Evolutionary conservation across 2,329 filamentous ascomycete species (phyloP).

Genomic region (Fusarium abutilonis): DNA sequence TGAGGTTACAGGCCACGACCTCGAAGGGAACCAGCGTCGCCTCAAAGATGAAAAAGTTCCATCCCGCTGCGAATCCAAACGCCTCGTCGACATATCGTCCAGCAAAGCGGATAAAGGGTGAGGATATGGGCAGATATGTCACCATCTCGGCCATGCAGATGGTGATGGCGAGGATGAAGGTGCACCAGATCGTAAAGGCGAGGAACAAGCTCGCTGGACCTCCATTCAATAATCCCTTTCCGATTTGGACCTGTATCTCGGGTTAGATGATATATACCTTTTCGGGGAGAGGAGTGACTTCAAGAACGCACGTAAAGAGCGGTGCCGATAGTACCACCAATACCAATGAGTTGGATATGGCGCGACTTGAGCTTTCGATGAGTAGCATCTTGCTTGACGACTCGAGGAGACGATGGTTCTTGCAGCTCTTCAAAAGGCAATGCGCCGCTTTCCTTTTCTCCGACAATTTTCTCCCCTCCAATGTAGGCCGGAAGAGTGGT

Average conservation of each 20-base stretch:
- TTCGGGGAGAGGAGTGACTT: too few relatives aligned
- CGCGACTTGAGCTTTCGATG: conserved; percentile 64
- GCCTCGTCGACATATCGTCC: conserved; percentile 79
- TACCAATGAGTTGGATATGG: conserved; percentile 69
- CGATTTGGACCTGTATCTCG: conserved; percentile 60
- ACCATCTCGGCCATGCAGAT: conserved; percentile 79
- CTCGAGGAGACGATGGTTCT: background rate
- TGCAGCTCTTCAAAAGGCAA: background rate
- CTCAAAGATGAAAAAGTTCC: conserved; percentile 79
- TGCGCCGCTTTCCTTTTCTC: conserved; percentile 9
- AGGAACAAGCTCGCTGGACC: conserved; percentile 68
- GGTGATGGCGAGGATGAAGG: conserved; percentile 68
- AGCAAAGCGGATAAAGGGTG: conserved; percentile 81
- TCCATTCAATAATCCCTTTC: conserved; percentile 65
- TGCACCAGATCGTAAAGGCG: conserved; percentile 70
- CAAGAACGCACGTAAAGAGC: conserved; percentile 61
- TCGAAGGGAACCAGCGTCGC: conserved; percentile 75
- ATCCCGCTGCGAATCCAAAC: conserved; percentile 76
- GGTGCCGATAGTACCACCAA: conserved; percentile 72
- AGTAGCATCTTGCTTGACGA: conserved; percentile 46
- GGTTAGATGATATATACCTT: too few relatives aligned
- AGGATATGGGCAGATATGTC: conserved; percentile 78
- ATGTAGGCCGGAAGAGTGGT: conserved; percentile 40
- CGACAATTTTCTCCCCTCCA: conserved; percentile 36
- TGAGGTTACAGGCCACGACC: conserved; percentile 70